A percentile compares a stretch with the other conserved stretches of the same genome.
Evolutionary conservation across 805 yeast genomes (phyloP).

Genomic region (Maudiozyma barnettii): DNA sequence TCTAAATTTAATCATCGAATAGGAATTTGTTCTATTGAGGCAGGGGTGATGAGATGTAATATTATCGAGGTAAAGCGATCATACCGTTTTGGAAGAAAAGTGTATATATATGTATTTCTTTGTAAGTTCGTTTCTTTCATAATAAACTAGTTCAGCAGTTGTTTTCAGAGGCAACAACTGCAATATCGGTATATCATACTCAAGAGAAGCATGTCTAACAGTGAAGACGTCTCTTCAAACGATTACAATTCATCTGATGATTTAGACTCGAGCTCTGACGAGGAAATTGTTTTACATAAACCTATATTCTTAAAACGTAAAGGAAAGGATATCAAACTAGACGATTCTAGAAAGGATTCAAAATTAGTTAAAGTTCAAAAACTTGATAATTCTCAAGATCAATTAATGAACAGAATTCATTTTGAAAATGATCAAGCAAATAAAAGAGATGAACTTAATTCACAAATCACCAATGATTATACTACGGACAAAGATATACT

Average conservation of each 20-base stretch:
- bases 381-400: background rate
- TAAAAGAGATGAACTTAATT: slow-evolving; percentile 6
- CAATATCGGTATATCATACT: no score
- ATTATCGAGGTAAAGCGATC: no score
- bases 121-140: no score
- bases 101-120: no score
- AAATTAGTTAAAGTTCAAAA: background rate
- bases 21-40: no score
- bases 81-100: no score
- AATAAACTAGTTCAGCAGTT: no score
- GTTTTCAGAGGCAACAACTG: no score
- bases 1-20: no score
- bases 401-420: slow-evolving; percentile 10
- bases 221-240: background rate
- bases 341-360: background rate
- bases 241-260: background rate
- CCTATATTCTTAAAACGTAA: slow-evolving; percentile 19
- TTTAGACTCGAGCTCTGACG: slow-evolving; percentile 5
- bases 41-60: no score
- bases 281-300: slow-evolving; percentile 16
- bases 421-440: slow-evolving; percentile 7
- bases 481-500: slow-evolving; percentile 21
- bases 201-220: no score
- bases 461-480: slow-evolving; percentile 11
- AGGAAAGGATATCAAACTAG: background rate